Evolutionary conservation across 2,329 filamentous ascomycete species (phyloP).

Genomic region (Chaetoscypha palmicola): DNA sequence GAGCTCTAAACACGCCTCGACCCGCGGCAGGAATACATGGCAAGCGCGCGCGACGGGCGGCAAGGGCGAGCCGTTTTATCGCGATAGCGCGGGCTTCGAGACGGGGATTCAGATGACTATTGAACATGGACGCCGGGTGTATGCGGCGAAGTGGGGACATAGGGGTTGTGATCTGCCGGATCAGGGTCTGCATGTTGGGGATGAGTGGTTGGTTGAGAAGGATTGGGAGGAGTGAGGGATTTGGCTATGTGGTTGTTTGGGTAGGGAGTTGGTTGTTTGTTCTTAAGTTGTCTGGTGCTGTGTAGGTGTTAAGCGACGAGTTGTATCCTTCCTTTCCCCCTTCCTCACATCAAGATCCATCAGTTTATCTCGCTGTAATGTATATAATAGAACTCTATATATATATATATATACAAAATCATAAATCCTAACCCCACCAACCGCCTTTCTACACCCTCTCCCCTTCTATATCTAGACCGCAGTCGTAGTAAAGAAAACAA

Average conservation of each 20-base stretch:
- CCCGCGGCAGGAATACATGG: conserved; percentile 43
- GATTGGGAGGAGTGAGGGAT: conserved; percentile 30
- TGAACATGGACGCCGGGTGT: conserved; percentile 38
- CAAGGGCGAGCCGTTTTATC: conserved; percentile 46
- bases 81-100: conserved; percentile 40
- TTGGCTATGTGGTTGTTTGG: conserved; percentile 8
- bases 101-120: conserved; percentile 39
- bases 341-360: too few species aligned
- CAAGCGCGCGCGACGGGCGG: conserved; percentile 45
- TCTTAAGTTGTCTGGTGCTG: too few species aligned
- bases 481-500: too few species aligned
- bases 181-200: conserved; percentile 34
- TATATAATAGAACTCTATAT: too few species aligned
- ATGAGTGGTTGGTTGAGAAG: conserved; percentile 41
- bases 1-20: conserved; percentile 25
- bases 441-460: too few species aligned
- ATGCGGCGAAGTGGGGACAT: conserved; percentile 41
- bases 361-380: too few species aligned
- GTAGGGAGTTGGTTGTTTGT: too few species aligned
- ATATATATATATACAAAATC: too few species aligned
- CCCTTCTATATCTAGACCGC: too few species aligned
- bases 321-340: too few species aligned
- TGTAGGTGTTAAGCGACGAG: too few species aligned
- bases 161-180: conserved; percentile 36
- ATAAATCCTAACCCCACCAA: too few species aligned